These are phyloP conservation scores for Leonotis leonurus DNA, from an alignment of 257 asterid genomes.

Conservation along the genomic window DNA sequence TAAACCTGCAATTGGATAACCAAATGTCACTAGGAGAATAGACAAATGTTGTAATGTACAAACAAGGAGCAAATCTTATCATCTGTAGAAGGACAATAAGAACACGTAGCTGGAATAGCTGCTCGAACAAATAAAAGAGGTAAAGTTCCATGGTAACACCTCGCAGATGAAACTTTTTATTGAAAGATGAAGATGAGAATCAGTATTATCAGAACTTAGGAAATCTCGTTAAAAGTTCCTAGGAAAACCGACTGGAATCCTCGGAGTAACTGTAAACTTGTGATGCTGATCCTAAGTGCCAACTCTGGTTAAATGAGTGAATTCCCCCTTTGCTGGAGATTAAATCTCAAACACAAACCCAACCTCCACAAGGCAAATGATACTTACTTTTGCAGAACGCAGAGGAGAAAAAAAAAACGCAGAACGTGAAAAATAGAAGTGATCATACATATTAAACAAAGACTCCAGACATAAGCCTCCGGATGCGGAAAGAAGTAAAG, in stretches of 20 bases:
- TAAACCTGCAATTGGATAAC: constrained; percentile 49
- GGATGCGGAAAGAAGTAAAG: neutral
- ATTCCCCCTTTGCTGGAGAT: neutral
- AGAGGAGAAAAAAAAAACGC: neutral
- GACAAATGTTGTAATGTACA: neutral
- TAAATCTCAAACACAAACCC: neutral
- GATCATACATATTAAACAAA: neutral
- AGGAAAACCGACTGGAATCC: neutral
- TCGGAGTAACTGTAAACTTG: neutral
- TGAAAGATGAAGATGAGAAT: neutral
- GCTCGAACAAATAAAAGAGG: neutral
- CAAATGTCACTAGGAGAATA: constrained; percentile 8
- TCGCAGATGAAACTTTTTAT: neutral
- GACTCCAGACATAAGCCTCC: neutral
- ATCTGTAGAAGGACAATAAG: neutral
- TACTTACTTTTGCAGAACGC: neutral
- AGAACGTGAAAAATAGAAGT: neutral
- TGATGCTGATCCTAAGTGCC: neutral
- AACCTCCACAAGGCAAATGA: constrained; percentile 1
- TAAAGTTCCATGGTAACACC: neutral
- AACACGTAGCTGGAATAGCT: neutral
- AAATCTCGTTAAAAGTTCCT: neutral
- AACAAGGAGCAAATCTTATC: constrained; percentile 8
- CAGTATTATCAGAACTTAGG: neutral
- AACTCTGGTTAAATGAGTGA: neutral